Percentiles rank a stretch among this genome's conserved stretches.
These are phyloP conservation scores for Silene conica DNA, from an alignment of 148 eudicot species.

Conservation along the genomic window DNA sequence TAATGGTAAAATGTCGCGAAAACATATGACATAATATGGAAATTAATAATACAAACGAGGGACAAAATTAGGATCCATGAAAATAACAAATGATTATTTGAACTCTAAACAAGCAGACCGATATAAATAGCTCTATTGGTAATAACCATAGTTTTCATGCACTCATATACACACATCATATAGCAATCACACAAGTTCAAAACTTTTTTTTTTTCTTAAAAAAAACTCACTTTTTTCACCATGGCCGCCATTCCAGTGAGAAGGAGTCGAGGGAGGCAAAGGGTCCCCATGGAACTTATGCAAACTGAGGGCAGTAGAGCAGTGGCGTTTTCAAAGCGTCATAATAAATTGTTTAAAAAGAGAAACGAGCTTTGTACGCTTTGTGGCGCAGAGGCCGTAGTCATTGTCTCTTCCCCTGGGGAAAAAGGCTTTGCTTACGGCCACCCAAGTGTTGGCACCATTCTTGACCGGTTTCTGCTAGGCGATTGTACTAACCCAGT, in stretches of 20 bases:
- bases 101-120: not conserved
- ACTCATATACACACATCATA: too few relatives aligned
- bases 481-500: not conserved
- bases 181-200: not conserved
- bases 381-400: constrained; percentile 1
- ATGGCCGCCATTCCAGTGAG: constrained; percentile 8
- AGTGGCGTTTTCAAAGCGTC: constrained; percentile 28
- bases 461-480: constrained; percentile 12
- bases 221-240: not conserved
- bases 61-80: not conserved
- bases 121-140: not conserved
- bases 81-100: not conserved
- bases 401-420: constrained; percentile 24
- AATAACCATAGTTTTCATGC: not conserved
- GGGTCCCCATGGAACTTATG: constrained; percentile 17
- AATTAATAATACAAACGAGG: too few relatives aligned
- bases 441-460: constrained; percentile 19
- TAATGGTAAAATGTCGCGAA: too few relatives aligned
- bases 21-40: too few relatives aligned
- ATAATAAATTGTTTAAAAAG: constrained; percentile 26
- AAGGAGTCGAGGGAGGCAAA: constrained; percentile 24
- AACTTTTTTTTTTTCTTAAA: not conserved
- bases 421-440: constrained; percentile 23
- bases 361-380: constrained; percentile 28
- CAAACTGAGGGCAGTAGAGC: constrained; percentile 17